Conservation (phyloP, 208 protist genomes). For the Acanthamoeba divionensis region DNA sequence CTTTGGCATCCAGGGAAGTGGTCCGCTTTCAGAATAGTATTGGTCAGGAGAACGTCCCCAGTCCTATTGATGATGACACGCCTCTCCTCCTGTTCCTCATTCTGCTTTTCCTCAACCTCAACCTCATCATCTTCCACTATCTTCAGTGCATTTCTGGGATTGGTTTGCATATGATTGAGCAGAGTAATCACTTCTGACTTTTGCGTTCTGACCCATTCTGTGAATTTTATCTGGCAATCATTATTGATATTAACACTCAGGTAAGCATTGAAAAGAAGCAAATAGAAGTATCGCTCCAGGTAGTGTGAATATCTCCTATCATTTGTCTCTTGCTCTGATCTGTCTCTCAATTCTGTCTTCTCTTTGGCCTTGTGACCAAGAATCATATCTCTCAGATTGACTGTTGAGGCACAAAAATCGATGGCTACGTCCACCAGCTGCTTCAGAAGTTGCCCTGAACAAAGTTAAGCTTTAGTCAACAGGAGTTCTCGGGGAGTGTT, state of each 20-base stretch:
- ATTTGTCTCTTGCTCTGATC: conserved; percentile 2
- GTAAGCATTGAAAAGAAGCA: conserved; percentile 62
- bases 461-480: no score
- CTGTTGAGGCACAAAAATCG: background rate
- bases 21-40: conserved; percentile 58
- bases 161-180: conserved; percentile 26
- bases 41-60: conserved; percentile 51
- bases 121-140: background rate
- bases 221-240: background rate
- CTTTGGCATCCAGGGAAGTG: conserved; percentile 61
- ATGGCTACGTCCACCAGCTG: conserved; percentile 9
- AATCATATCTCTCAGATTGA: background rate
- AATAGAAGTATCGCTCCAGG: conserved; percentile 61
- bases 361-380: no score
- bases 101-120: background rate
- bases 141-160: conserved; percentile 44
- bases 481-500: background rate
- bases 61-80: background rate
- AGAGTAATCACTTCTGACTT: conserved; percentile 45
- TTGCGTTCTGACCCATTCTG: conserved; percentile 46
- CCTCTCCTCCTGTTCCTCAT: background rate
- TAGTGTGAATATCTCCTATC: conserved; percentile 42
- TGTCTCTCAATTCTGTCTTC: background rate
- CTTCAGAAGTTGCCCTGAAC: conserved; percentile 35
- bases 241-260: background rate